Conservation (phyloP, 495 filamentous ascomycete genomes). For the Xylaria palmicola region DNA sequence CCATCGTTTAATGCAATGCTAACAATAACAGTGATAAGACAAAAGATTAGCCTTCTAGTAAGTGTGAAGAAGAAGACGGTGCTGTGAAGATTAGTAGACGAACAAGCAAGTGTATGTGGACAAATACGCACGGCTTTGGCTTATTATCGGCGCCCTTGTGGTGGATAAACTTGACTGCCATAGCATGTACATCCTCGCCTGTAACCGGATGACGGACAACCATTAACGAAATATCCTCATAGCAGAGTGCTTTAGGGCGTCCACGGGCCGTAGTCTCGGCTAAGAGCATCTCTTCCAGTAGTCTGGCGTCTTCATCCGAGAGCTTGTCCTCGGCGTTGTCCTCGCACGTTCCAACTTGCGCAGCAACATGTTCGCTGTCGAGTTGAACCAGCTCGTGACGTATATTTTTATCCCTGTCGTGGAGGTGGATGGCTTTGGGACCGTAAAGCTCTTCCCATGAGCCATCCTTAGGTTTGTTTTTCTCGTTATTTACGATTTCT, state of each 20-base stretch:
- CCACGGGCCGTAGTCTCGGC: conserved; percentile 3
- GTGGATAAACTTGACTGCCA: conserved; percentile 27
- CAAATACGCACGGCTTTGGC: conserved; percentile 27
- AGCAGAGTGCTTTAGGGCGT: conserved; percentile 26
- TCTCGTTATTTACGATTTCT: conserved; percentile 24
- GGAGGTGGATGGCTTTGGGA: background rate
- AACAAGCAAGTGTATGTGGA: background rate
- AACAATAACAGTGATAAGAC: conserved; percentile 21
- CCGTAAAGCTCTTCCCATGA: conserved; percentile 19
- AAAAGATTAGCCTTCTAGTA: conserved; percentile 21
- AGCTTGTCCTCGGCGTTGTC: conserved; percentile 2
- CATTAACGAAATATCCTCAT: conserved; percentile 21
- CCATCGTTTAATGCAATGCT: conserved; percentile 18
- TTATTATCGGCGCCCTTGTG: conserved; percentile 27
- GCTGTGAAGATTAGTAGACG: conserved; percentile 1
- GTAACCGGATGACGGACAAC: background rate
- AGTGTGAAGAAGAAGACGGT: conserved; percentile 27
- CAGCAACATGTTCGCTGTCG: background rate
- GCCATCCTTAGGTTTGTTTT: conserved; percentile 18
- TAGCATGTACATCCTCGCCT: conserved; percentile 18
- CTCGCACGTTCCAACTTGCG: background rate
- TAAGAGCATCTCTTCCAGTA: conserved; percentile 9
- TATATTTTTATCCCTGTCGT: too few species aligned
- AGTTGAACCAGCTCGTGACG: background rate
- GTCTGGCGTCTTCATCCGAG: conserved; percentile 1